Evolutionary conservation across 208 protist genomes (phyloP), one percentile per base, ranked within the genome.

Genomic region (Acanthamoeba rhysodes): DNA sequence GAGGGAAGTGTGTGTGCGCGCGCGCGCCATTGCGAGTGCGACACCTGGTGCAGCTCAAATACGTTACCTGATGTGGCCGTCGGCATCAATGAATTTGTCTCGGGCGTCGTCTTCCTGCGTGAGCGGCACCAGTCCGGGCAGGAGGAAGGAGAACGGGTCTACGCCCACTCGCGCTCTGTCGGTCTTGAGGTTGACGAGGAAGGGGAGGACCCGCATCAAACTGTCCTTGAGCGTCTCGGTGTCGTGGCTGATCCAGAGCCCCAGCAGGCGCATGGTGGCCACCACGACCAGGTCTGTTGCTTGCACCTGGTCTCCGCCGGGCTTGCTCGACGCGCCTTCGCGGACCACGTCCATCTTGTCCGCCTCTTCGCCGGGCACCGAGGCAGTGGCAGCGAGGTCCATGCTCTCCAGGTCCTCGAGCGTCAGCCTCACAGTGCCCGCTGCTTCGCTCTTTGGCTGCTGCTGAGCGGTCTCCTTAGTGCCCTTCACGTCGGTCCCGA

Each of bases 181-280:
- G 27, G 66, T 55, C 27, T 80, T 29, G 45, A 94, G 57, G 66
- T 80, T 74, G 27, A 94, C 29, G 4, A 94, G 27, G 37, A 82
- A 94, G 41, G 90, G 90, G 4, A 94, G 32, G 7, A 94, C 70
- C 24, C 53, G 41, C 29, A 41, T 16, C 12, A 94, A 5, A 18
- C 70, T 94, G 10, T 94, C 90, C 64, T 80, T 50, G 8, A 94
- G 90, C 41, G 90, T 80, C 22, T 94, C 90, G 34, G 90, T 34
- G 32, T 94, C 90, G 48, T 94, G 66, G 90, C 90, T 94, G 24
- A 94, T 45, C 90, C 90, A 94, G 32, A 80, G 45, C 18, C 90
- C 90, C n/a, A 94, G 32, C 27, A 94, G 66, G 27, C 90, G 90
- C 90, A 94, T 62, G 32, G 70, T 80, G 16, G 90, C 90, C n/a